phyloP scores from a whole-genome alignment of 345 rosid species.

The Combretum micranthum region DNA sequence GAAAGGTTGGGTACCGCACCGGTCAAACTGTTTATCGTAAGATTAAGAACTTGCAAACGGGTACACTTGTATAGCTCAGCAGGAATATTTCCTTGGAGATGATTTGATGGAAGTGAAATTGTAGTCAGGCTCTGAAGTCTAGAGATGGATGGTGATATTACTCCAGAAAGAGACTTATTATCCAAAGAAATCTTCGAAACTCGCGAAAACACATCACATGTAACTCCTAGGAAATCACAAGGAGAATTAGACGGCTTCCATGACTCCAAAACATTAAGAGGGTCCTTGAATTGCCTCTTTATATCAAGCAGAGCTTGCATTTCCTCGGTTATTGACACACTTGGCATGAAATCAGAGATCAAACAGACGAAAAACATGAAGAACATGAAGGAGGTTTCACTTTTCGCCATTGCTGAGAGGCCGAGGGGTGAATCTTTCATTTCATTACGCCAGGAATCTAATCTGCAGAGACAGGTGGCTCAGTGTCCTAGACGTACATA shows the following conservation, averaged over 20 bases:
- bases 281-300: slow-evolving; percentile 56
- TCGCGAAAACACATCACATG: slow-evolving; percentile 36
- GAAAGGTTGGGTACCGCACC: slow-evolving; percentile 69
- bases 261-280: slow-evolving; percentile 39
- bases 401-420: slow-evolving; percentile 16
- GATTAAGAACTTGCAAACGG: slow-evolving; percentile 50
- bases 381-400: neutral
- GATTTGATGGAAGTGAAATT: slow-evolving; percentile 41
- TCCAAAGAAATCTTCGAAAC: slow-evolving; percentile 45
- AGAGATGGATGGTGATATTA: slow-evolving; percentile 55
- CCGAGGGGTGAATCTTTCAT: slow-evolving; percentile 3
- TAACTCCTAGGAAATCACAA: slow-evolving; percentile 54
- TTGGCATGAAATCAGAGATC: slow-evolving; percentile 29
- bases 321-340: slow-evolving; percentile 29
- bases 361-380: slow-evolving; percentile 15
- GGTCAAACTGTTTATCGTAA: slow-evolving; percentile 37
- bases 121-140: slow-evolving; percentile 33
- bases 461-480: neutral
- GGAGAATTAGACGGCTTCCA: slow-evolving; percentile 64
- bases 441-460: neutral
- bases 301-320: slow-evolving; percentile 57
- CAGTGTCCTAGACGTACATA: slow-evolving; percentile 9
- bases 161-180: slow-evolving; percentile 50
- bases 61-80: slow-evolving; percentile 31
- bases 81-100: slow-evolving; percentile 56